Base-by-base conservation (phyloP, 1,284 basidiomycete genomes). In the Mycosarcoma maydis region DNA sequence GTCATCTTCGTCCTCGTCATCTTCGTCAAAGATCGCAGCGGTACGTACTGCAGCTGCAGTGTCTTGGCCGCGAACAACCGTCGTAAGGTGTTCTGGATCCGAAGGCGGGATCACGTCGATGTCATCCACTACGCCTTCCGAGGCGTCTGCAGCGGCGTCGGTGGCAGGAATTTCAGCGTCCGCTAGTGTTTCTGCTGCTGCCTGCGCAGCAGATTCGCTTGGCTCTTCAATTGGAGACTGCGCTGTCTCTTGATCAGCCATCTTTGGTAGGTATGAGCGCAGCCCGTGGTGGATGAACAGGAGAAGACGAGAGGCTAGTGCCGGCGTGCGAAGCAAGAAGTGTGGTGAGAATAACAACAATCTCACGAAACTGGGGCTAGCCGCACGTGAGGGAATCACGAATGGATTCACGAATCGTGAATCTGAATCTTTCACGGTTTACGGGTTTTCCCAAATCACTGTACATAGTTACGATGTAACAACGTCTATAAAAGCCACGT, bases 1-100 rank as follows among this genome's bases (percentile, higher is more conserved):
- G 13, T n/a, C 45, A 10, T 59, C 41, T 9, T 51, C 59, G 24
- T 68, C 66, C 4, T 70, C 60, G 23, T 60, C 52, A 39, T 66
- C 64, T 9, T 62, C 59, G 45, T 66, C 69, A 44, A 72, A 72
- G 49, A 72, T 66, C 3, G 60, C 55, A 22, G 56, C 57, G 10
- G 64, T 61, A 32, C 56, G 45, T 17, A 56, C 56, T 16, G 52
- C 62, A 10, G 64, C 64, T 10, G 44, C 62, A 5, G 62, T 59
- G 7, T 66, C 42, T 16, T 66, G 55, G 30, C 42, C 42, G 5
- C 61, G 44, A 1, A 65, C 61, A 2, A 65, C 61, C 3, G 54
- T 24, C 8, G 61, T 65, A 9, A 65, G 34, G 6, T 40, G 20
- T 10, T 58, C 38, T 4, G 54, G 50, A 16, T 58, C 42, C 17